Percentiles rank a stretch among this genome's conserved stretches.
These are phyloP conservation scores for Sorghum bicolor DNA, from an alignment of 176 grass and related monocot genomes.

Conservation along the genomic window DNA sequence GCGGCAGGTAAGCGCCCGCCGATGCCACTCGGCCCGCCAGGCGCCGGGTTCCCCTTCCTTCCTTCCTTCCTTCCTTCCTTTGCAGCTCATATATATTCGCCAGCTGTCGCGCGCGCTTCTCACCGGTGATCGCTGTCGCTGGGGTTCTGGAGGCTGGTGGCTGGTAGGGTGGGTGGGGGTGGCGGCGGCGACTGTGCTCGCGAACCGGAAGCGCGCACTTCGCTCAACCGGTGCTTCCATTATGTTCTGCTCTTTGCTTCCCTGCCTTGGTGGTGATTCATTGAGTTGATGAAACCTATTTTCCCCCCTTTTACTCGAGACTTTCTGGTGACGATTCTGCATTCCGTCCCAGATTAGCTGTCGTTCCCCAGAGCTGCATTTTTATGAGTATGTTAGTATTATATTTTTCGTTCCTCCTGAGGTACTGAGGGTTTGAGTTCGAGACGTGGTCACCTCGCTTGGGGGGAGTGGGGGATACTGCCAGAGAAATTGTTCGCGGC, in stretches of 20 bases:
- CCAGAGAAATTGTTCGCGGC: not conserved
- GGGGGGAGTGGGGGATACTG: not conserved
- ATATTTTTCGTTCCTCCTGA: not conserved
- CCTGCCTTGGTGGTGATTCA: not conserved
- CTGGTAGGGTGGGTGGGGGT: not conserved
- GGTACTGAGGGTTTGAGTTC: not conserved
- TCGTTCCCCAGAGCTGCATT: not conserved
- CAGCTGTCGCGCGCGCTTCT: not conserved
- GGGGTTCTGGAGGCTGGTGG: not conserved
- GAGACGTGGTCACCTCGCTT: not conserved
- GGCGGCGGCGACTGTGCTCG: not conserved
- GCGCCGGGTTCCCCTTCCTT: not conserved
- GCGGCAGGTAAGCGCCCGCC: conserved; percentile 48
- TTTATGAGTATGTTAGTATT: not conserved
- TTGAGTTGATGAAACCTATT: not conserved
- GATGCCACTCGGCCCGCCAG: not conserved
- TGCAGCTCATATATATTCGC: not conserved
- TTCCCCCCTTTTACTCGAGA: too few relatives aligned
- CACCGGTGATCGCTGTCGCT: not conserved
- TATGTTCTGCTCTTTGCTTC: not conserved
- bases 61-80: not conserved
- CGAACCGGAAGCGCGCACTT: not conserved
- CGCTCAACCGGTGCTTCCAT: not conserved
- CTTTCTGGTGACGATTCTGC: not conserved
- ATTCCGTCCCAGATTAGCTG: not conserved